These are phyloP conservation scores for Phyllosticta citribraziliensis DNA, from an alignment of 2,329 filamentous ascomycete species.

Conservation along the genomic window DNA sequence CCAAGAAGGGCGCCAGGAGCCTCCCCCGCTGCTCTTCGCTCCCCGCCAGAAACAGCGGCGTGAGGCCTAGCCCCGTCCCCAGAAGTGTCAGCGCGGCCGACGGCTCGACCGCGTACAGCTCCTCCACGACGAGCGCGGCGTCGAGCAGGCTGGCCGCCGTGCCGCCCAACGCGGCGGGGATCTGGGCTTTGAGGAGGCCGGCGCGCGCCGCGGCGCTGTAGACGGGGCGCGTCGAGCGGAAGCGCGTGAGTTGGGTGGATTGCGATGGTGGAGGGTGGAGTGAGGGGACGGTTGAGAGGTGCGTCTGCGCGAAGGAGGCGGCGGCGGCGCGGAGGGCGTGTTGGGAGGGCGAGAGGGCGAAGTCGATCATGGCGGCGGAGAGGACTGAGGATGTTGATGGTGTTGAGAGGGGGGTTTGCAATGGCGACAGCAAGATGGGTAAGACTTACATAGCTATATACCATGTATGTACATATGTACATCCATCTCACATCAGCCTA, in stretches of 20 bases:
- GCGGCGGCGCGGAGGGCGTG: conserved; percentile 19
- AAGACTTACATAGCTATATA: no score
- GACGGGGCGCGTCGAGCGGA: conserved; percentile 38
- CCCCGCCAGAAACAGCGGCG: conserved; percentile 39
- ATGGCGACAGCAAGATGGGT: no score
- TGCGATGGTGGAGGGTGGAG: conserved; percentile 17
- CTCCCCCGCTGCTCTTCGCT: conserved; percentile 31
- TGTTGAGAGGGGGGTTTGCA: conserved; percentile 12
- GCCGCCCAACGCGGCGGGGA: conserved; percentile 39
- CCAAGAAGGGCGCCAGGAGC: conserved; percentile 41
- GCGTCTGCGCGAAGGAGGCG: conserved; percentile 20
- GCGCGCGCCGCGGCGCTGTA: conserved; percentile 36
- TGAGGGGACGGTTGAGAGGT: conserved; percentile 13
- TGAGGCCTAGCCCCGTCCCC: conserved; percentile 43
- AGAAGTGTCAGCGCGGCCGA: conserved; percentile 42
- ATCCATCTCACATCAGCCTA: no score
- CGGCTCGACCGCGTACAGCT: conserved; percentile 44
- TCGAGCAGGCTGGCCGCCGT: conserved; percentile 36
- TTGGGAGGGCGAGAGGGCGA: conserved; percentile 18
- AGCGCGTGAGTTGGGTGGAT: conserved; percentile 28
- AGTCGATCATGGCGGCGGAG: conserved; percentile 12
- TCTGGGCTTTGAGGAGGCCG: conserved; percentile 40
- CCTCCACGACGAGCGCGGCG: conserved; percentile 42
- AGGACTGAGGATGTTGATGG: conserved; percentile 15
- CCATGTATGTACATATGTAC: no score